Percentiles rank a stretch among this genome's conserved stretches.
Evolutionary conservation across 2,329 filamentous ascomycete genomes (phyloP).

Genomic region (Cytospora paraplurivora): DNA sequence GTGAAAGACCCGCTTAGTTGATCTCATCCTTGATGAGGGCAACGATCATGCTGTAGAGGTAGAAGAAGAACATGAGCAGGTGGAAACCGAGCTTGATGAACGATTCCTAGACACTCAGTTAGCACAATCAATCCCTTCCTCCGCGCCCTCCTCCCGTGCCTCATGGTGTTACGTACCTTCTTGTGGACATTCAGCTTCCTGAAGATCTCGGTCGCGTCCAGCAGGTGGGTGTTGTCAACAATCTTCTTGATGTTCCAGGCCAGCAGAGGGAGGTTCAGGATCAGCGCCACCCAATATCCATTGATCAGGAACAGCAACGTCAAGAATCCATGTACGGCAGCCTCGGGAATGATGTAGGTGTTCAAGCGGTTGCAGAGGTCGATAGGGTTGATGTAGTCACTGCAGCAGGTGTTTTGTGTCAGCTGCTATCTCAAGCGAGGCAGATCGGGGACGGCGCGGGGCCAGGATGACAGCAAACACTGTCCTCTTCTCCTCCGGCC

Average conservation of each 20-base stretch:
- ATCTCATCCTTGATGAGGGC: slow-evolving; percentile 95
- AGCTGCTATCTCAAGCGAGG: slow-evolving; percentile 16
- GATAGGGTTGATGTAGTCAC: slow-evolving; percentile 99
- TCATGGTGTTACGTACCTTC: slow-evolving; percentile 63
- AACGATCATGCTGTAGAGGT: slow-evolving; percentile 98
- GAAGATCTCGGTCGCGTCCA: slow-evolving; percentile 99
- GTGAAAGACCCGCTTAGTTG: slow-evolving; percentile 57
- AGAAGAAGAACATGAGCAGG: slow-evolving; percentile 99
- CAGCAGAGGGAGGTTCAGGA: slow-evolving; percentile 89
- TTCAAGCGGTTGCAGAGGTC: slow-evolving; percentile 99
- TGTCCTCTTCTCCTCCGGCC: background rate
- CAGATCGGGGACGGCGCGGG: background rate
- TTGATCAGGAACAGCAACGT: slow-evolving; percentile 97
- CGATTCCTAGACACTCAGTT: slow-evolving; percentile 69
- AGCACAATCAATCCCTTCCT: slow-evolving; percentile 8
- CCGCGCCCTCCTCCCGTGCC: background rate
- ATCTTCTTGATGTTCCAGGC: slow-evolving; percentile 98
- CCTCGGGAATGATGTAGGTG: slow-evolving; percentile 99
- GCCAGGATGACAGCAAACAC: background rate
- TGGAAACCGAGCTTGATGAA: slow-evolving; percentile 99
- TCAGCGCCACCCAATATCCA: slow-evolving; percentile 93
- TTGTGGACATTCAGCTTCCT: slow-evolving; percentile 98
- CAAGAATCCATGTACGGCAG: slow-evolving; percentile 93
- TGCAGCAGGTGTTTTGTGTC: slow-evolving; percentile 41
- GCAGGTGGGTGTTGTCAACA: slow-evolving; percentile 91